Evolutionary conservation across 352 stramenopile species (phyloP), one percentile per base, ranked within the genome.

Genomic region (Saprolegnia diclina): DNA sequence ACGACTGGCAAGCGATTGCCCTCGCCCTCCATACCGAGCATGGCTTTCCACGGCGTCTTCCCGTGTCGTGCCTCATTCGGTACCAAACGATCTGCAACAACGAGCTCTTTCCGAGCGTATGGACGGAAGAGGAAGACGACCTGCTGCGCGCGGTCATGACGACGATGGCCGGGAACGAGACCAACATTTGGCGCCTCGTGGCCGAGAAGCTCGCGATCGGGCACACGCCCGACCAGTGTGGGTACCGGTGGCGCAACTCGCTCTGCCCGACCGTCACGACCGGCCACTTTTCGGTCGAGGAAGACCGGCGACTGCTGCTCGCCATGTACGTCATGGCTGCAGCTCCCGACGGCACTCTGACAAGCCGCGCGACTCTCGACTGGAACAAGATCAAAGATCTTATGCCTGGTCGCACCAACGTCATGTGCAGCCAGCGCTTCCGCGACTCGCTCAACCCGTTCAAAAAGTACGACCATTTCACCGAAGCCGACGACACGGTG

Each of bases 141-240:
- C 42, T 52, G 37, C 63, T 69, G 21, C 37, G 35, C 13, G 53
- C n/a, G n/a, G 38, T 45, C 48, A 24, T 69, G n/a, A 45, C 21
- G 21, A 26, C 21, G 21, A 37, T 54, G 48, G n/a, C 52, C 11
- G 48, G 48, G 0, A 42, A 24, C 29, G 63, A 69, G 24, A 9
- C 2, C 18, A 69, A 69, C 38, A 45, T 69, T 22, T 69, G 63
- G 63, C 63, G 50, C 19, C 46, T 69, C 21, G 63, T 69, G 32
- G 63, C 63, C 19, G 63, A 69, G 37, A 48, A n/a, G 4, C 32
- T 69, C 22, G 63, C 40, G 18, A 59, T 59, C 24, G 50, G 53
- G 14, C 54, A 61, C 35, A 24, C 35, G 11, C 44, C 63, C 19
- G 37, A 69, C 22, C 63, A 69, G 38, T 69, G 63, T 22, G 63